These are phyloP conservation scores for Mrakia hoshinonis DNA, from an alignment of 768 basidiomycete species.

Conservation along the genomic window DNA sequence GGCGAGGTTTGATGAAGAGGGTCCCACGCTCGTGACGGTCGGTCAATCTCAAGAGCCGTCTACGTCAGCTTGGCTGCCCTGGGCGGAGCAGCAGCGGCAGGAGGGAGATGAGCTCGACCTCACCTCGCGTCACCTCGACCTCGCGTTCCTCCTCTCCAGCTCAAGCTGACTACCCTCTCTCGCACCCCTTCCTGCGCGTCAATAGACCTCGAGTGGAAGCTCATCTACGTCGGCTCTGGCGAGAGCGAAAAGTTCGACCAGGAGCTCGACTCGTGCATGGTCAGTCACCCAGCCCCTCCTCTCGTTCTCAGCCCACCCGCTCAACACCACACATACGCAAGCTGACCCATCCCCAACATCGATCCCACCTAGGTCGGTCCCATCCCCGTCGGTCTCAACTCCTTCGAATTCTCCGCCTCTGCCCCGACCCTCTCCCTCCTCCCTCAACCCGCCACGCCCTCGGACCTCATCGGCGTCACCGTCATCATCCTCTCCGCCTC, in stretches of 20 bases:
- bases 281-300: constrained; percentile 24
- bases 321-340: background rate
- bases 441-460: constrained; percentile 63
- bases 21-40: too few relatives aligned
- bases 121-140: too few relatives aligned
- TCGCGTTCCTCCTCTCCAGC: too few relatives aligned
- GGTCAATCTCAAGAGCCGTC: too few relatives aligned
- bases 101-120: background rate
- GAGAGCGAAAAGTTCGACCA: constrained; percentile 87
- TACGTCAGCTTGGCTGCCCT: too few relatives aligned
- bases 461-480: constrained; percentile 75
- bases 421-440: constrained; percentile 77
- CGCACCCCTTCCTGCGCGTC: background rate
- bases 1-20: too few relatives aligned
- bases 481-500: constrained; percentile 94
- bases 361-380: constrained; percentile 76
- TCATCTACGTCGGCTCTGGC: constrained; percentile 93
- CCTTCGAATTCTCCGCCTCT: constrained; percentile 88
- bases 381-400: constrained; percentile 90
- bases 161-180: background rate
- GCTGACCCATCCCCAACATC: background rate
- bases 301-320: background rate
- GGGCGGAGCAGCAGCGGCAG: background rate
- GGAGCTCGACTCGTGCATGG: constrained; percentile 89
- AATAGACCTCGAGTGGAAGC: constrained; percentile 91